Conservation (phyloP, 495 filamentous ascomycete species). For the Penicillium angulare region DNA sequence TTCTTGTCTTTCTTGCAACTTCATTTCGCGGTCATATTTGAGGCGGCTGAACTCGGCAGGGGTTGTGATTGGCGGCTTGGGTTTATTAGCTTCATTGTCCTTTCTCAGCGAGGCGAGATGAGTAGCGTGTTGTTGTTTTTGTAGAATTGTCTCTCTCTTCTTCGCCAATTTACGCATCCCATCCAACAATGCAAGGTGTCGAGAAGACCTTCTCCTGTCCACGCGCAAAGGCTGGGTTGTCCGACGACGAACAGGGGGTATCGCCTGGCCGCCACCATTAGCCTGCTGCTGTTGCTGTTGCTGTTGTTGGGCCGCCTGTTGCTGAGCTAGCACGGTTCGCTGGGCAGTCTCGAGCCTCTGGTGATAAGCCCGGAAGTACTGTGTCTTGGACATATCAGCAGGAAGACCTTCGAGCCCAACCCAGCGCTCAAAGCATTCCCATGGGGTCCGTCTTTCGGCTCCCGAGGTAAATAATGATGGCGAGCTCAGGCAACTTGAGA, state of each 20-base stretch:
- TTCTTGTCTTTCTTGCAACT: conserved; percentile 70
- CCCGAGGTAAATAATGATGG: conserved; percentile 75
- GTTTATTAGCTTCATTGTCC: conserved; percentile 64
- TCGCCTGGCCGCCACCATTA: conserved; percentile 53
- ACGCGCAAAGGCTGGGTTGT: conserved; percentile 75
- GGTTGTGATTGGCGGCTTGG: conserved; percentile 60
- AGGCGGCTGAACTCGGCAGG: conserved; percentile 86
- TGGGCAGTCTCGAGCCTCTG: conserved; percentile 77
- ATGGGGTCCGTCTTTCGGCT: conserved; percentile 87
- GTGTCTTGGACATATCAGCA: conserved; percentile 86
- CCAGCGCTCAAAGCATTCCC: conserved; percentile 99
- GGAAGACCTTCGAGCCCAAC: conserved; percentile 84
- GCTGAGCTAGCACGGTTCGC: conserved; percentile 59
- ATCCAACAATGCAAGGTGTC: conserved; percentile 84
- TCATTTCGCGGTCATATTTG: conserved; percentile 80
- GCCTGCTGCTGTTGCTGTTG: conserved; percentile 54
- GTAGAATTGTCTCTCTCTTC: conserved; percentile 78
- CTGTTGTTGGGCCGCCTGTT: conserved; percentile 54
- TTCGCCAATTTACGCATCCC: conserved; percentile 93
- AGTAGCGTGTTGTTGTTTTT: conserved; percentile 82
- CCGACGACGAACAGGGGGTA: conserved; percentile 59
- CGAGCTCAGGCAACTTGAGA: conserved; percentile 73
- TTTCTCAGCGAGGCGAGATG: conserved; percentile 69
- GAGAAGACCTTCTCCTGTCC: conserved; percentile 79
- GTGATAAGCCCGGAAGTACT: conserved; percentile 86